Evolutionary conservation across 768 basidiomycete genomes (phyloP).

Genomic region (Mycena kentingensis): DNA sequence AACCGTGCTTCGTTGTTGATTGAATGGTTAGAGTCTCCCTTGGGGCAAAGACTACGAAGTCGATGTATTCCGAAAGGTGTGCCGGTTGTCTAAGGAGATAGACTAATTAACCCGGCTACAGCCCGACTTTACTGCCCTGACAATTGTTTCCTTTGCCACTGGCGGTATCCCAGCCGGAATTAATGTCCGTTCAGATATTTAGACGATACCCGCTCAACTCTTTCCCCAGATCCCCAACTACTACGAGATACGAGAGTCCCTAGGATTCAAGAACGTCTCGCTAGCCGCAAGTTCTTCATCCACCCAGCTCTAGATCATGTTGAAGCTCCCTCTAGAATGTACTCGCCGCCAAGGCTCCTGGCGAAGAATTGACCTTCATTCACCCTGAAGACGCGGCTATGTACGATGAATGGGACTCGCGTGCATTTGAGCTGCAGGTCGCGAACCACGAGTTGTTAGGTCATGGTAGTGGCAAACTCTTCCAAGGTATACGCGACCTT

Average conservation of each 20-base stretch:
- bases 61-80: constrained; percentile 79
- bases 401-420: constrained; percentile 77
- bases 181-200: constrained; percentile 51
- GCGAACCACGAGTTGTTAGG: constrained; percentile 90
- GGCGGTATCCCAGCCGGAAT: constrained; percentile 90
- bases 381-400: constrained; percentile 74
- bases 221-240: constrained; percentile 72
- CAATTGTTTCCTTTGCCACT: constrained; percentile 76
- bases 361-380: constrained; percentile 80
- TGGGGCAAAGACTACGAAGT: constrained; percentile 75
- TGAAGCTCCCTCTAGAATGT: no score
- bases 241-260: constrained; percentile 77
- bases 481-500: constrained; percentile 47
- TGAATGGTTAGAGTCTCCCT: constrained; percentile 48
- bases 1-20: constrained; percentile 29
- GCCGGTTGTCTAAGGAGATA: no score
- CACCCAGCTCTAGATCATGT: constrained; percentile 70
- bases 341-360: background rate
- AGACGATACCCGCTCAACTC: background rate
- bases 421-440: constrained; percentile 84
- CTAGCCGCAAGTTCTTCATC: constrained; percentile 91
- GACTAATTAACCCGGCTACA: background rate
- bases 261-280: constrained; percentile 89
- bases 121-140: background rate
- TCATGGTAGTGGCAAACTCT: constrained; percentile 82